A percentile compares a stretch with the other conserved stretches of the same genome.
phyloP scores from a whole-genome alignment of 192 early-diverging fungal species.

The Cetraspora pellucida region DNA sequence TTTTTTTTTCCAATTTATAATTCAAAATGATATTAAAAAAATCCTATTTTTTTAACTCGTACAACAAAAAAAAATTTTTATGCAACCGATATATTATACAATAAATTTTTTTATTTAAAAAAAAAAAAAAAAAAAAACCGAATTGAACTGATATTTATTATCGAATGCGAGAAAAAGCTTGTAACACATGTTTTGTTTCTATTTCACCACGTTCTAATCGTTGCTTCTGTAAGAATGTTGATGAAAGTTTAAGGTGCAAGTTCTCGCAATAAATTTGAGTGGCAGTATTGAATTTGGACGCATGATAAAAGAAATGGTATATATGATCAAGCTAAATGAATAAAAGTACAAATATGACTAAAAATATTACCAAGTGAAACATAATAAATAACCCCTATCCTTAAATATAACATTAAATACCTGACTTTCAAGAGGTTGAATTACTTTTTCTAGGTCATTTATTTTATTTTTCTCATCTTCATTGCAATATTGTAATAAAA shows the following conservation, averaged over 20 bases:
- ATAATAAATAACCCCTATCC: not conserved
- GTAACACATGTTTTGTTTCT: constrained; percentile 26
- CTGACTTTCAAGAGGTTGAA: not conserved
- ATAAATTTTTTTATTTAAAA: too few species aligned
- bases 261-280: constrained; percentile 34
- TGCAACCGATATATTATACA: too few species aligned
- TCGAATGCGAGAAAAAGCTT: constrained; percentile 1
- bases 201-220: not conserved
- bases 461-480: constrained; percentile 2
- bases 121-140: too few species aligned
- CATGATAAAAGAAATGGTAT: constrained; percentile 23
- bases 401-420: constrained; percentile 18
- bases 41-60: too few species aligned
- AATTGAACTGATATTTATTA: too few species aligned
- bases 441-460: not conserved
- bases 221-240: not conserved
- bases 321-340: constrained; percentile 34
- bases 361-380: not conserved
- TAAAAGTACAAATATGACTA: constrained; percentile 8
- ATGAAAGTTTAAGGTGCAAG: constrained; percentile 13
- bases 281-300: constrained; percentile 21
- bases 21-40: too few species aligned
- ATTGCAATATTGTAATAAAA: constrained; percentile 30
- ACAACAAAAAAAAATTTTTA: too few species aligned
- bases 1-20: too few species aligned